Percentiles rank a stretch among this genome's conserved stretches.
Conservation (phyloP, 208 protist species). For the Jaenimonas drosophilae region DNA sequence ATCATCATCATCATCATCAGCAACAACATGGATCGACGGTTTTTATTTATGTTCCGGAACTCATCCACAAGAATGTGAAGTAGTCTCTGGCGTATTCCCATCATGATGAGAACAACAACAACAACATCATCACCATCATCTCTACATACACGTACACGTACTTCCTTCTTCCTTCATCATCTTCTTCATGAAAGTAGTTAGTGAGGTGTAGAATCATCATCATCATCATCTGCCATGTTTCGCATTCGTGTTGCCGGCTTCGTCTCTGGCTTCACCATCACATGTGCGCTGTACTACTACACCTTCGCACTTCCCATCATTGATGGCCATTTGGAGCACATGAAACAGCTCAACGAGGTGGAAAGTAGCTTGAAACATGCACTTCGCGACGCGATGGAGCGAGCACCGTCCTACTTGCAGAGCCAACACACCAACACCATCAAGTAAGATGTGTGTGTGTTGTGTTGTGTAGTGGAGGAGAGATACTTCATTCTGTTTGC, state of each 20-base stretch:
- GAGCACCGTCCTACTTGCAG: no score
- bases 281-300: conserved; percentile 33
- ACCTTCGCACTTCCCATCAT: conserved; percentile 33
- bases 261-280: conserved; percentile 25
- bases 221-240: conserved; percentile 16
- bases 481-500: no score
- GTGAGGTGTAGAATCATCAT: background rate
- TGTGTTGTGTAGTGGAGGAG: no score
- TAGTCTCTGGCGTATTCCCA: no score
- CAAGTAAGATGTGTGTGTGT: no score
- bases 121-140: background rate
- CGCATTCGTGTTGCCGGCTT: conserved; percentile 35
- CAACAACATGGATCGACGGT: no score
- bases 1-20: no score
- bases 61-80: no score
- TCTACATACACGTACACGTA: background rate
- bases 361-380: conserved; percentile 16
- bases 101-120: background rate
- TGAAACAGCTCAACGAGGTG: conserved; percentile 15
- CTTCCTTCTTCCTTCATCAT: conserved; percentile 1
- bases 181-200: conserved; percentile 2
- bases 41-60: no score
- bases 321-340: conserved; percentile 26
- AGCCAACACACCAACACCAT: no score
- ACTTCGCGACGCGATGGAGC: conserved; percentile 8